Evolutionary conservation across 1,284 basidiomycete genomes (phyloP).

Genomic region (Sparassis latifolia): DNA sequence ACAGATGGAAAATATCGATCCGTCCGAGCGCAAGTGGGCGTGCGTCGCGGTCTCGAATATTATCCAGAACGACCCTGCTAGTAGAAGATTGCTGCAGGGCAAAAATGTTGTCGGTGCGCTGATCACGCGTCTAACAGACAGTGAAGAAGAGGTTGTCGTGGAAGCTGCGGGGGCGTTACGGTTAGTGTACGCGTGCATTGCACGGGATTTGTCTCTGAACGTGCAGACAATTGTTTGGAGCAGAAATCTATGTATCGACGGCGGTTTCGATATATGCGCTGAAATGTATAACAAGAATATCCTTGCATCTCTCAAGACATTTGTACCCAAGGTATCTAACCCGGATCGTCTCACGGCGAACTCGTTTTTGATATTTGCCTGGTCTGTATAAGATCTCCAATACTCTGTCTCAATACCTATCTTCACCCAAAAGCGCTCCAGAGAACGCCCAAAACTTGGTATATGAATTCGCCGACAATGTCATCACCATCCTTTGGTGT

Average conservation of each 20-base stretch:
- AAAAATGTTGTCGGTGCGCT: slow-evolving; percentile 86
- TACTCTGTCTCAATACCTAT: slow-evolving; percentile 65
- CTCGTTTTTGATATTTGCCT: not conserved
- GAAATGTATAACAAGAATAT: slow-evolving; percentile 98
- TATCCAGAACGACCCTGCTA: slow-evolving; percentile 85
- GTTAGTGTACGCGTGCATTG: slow-evolving; percentile 32
- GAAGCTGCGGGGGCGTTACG: slow-evolving; percentile 82
- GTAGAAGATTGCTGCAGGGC: slow-evolving; percentile 80
- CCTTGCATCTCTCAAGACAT: slow-evolving; percentile 64
- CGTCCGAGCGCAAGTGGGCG: slow-evolving; percentile 83
- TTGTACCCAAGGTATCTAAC: slow-evolving; percentile 62
- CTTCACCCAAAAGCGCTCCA: slow-evolving; percentile 48
- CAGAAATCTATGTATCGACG: slow-evolving; percentile 91
- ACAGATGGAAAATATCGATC: slow-evolving; percentile 71
- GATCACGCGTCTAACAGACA: slow-evolving; percentile 79
- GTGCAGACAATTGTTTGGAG: not conserved
- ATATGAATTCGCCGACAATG: slow-evolving; percentile 84
- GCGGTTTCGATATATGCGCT: slow-evolving; percentile 87
- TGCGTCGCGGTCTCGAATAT: slow-evolving; percentile 88
- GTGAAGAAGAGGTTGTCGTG: slow-evolving; percentile 79
- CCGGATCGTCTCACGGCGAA: not conserved
- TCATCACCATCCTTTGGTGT: slow-evolving; percentile 89
- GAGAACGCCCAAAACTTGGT: slow-evolving; percentile 71
- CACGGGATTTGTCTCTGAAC: not conserved
- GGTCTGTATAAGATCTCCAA: slow-evolving; percentile 54